A percentile compares a stretch with the other conserved stretches of the same genome.
Evolutionary conservation across 306 rosid genomes (phyloP).

Genomic region (Sechiopsis laciniata): DNA sequence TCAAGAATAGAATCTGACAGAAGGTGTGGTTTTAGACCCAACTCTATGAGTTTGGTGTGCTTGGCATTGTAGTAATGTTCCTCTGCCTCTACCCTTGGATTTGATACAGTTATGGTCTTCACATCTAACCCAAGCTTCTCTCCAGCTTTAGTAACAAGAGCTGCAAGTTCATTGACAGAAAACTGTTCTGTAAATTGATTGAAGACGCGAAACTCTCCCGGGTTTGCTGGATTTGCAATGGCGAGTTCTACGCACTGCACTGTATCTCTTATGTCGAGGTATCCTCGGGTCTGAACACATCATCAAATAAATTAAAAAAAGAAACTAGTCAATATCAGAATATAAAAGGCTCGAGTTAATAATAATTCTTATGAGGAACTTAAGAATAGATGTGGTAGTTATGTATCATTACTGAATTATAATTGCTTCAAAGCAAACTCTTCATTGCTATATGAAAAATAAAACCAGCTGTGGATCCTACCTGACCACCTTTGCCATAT

Average conservation of each 20-base stretch:
- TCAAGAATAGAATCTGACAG: slow-evolving; percentile 92
- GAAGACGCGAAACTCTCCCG: slow-evolving; percentile 87
- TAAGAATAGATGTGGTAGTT: not conserved
- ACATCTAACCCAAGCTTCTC: slow-evolving; percentile 76
- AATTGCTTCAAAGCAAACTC: slow-evolving; percentile 1
- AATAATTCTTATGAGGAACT: not conserved
- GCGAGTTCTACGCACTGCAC: slow-evolving; percentile 96
- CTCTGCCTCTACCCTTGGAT: slow-evolving; percentile 95
- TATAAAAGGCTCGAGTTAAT: not conserved
- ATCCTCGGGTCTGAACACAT: slow-evolving; percentile 73
- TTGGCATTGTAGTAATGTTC: slow-evolving; percentile 96
- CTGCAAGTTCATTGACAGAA: slow-evolving; percentile 76
- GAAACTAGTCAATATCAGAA: slow-evolving; percentile 12
- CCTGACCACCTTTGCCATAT: slow-evolving; percentile 99
- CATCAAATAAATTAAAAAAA: slow-evolving; percentile 2
- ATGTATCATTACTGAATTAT: not conserved
- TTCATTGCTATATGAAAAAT: not conserved
- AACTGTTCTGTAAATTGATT: slow-evolving; percentile 92
- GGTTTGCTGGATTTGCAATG: slow-evolving; percentile 74
- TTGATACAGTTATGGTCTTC: slow-evolving; percentile 67
- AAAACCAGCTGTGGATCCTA: slow-evolving; percentile 27
- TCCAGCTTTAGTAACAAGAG: slow-evolving; percentile 71
- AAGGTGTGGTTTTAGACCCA: slow-evolving; percentile 82
- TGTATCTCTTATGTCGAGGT: slow-evolving; percentile 93
- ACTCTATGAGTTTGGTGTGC: slow-evolving; percentile 80